Evolutionary conservation across 768 basidiomycete genomes (phyloP).

Genomic region (Tylopilus plumbeoviolaceoides): DNA sequence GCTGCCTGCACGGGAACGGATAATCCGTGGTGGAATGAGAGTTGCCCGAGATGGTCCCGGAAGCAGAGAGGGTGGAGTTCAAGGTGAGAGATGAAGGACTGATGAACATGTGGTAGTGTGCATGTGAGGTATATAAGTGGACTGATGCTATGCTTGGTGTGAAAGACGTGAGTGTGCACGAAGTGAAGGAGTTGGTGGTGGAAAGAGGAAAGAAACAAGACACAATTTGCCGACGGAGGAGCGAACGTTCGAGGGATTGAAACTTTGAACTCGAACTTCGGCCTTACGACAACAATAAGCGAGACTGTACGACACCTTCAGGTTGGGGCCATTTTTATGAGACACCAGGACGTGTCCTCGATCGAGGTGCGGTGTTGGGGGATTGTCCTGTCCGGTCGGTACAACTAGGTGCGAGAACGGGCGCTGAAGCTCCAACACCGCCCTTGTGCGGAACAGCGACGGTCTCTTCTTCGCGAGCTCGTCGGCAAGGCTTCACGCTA

Average conservation of each 20-base stretch:
- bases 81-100: slow-evolving; percentile 16
- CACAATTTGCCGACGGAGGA: slow-evolving; percentile 8
- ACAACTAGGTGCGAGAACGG: background rate
- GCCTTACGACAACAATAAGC: slow-evolving; percentile 16
- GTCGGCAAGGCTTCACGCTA: background rate
- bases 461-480: slow-evolving; percentile 7
- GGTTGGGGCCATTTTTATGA: slow-evolving; percentile 6
- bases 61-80: slow-evolving; percentile 12
- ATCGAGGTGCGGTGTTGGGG: slow-evolving; percentile 12
- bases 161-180: slow-evolving; percentile 22
- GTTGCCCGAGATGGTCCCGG: slow-evolving; percentile 7
- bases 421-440: slow-evolving; percentile 15
- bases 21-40: slow-evolving; percentile 4
- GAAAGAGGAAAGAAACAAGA: slow-evolving; percentile 12
- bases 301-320: slow-evolving; percentile 17
- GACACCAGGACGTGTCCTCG: background rate
- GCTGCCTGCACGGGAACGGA: slow-evolving; percentile 12
- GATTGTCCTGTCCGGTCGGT: background rate
- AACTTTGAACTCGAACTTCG: background rate
- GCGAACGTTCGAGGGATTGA: background rate
- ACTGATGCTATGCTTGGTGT: slow-evolving; percentile 15
- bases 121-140: slow-evolving; percentile 24
- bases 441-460: slow-evolving; percentile 3
- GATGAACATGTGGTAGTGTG: slow-evolving; percentile 28
- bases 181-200: slow-evolving; percentile 12